phyloP scores from a whole-genome alignment of 306 rosid species.

The Fagus crenata region DNA sequence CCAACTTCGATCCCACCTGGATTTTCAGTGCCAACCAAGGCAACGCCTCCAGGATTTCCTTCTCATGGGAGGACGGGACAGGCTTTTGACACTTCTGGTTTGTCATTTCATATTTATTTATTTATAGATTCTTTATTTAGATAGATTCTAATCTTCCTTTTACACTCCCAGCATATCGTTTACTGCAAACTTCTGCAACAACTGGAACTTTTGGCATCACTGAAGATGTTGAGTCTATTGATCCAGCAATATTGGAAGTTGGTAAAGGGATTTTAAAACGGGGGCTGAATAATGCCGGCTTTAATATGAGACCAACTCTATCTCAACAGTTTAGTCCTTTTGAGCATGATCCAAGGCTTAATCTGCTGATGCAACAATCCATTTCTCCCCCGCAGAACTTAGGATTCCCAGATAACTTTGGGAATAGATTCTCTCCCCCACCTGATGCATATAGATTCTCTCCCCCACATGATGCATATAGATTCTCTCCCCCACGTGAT shows the following conservation, averaged over 20 bases:
- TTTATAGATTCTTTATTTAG: conserved; percentile 8
- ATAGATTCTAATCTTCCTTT: conserved; percentile 9
- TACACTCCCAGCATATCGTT: conserved; percentile 33
- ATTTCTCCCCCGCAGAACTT: conserved; percentile 32
- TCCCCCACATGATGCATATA: no score
- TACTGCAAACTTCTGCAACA: conserved; percentile 35
- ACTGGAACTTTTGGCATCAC: conserved; percentile 33
- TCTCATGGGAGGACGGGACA: conserved; percentile 36
- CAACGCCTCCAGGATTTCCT: conserved; percentile 47
- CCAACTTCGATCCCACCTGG: conserved; percentile 47
- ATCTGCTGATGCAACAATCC: conserved; percentile 39
- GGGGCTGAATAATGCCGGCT: conserved; percentile 34
- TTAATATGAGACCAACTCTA: conserved; percentile 31
- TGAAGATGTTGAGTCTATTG: conserved; percentile 26
- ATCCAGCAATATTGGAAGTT: conserved; percentile 30
- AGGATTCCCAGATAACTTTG: conserved; percentile 32
- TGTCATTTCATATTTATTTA: conserved; percentile 14
- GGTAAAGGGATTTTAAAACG: conserved; percentile 29
- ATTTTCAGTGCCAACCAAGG: conserved; percentile 40
- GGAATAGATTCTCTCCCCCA: conserved; percentile 18
- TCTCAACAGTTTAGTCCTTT: conserved; percentile 32
- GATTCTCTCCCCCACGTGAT: conserved; percentile 32
- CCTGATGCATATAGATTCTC: no score
- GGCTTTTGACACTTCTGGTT: conserved; percentile 39
- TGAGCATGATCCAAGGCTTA: conserved; percentile 40